phyloP scores from a whole-genome alignment of 352 stramenopile genomes.

The Phytophthora pini region DNA sequence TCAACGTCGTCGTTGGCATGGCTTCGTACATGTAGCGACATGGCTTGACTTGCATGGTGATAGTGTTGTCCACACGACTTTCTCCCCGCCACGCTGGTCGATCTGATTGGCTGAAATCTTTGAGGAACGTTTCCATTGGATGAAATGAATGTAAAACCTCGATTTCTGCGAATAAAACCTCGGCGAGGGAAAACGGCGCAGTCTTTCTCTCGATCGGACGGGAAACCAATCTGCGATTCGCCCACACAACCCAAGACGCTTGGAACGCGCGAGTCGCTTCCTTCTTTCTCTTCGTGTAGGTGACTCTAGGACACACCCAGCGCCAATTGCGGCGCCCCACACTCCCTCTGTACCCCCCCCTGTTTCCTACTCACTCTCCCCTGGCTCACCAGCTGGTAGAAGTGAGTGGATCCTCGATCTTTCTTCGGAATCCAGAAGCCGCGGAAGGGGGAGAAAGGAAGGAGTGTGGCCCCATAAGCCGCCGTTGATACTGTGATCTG shows the following conservation, averaged over 20 bases:
- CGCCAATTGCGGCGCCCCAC: not conserved
- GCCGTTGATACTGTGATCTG: slow-evolving; percentile 3
- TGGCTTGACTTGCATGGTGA: slow-evolving; percentile 5
- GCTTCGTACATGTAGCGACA: not conserved
- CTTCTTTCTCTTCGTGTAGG: slow-evolving; percentile 28
- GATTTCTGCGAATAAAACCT: slow-evolving; percentile 18
- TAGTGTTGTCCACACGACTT: slow-evolving; percentile 15
- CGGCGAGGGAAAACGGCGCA: slow-evolving; percentile 11
- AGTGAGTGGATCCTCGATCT: slow-evolving; percentile 30
- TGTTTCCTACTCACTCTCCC: not conserved
- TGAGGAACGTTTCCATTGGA: slow-evolving; percentile 25
- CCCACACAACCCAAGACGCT: slow-evolving; percentile 42
- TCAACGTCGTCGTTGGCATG: slow-evolving; percentile 13
- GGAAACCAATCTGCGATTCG: slow-evolving; percentile 11
- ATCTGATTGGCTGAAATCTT: slow-evolving; percentile 33
- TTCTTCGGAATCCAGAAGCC: slow-evolving; percentile 16
- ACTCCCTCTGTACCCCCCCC: not conserved
- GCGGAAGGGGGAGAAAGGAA: slow-evolving; percentile 10
- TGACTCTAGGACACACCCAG: not conserved
- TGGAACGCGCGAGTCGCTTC: slow-evolving; percentile 31
- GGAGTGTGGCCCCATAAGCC: not conserved
- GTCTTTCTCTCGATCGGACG: slow-evolving; percentile 21
- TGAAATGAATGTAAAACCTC: slow-evolving; percentile 24
- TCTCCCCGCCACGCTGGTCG: slow-evolving; percentile 30
- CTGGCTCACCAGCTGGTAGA: slow-evolving; percentile 3